Percentiles rank a stretch among this genome's conserved stretches.
phyloP scores from a whole-genome alignment of 1,139 yeast species.

The Lodderomyces elongisporus region DNA sequence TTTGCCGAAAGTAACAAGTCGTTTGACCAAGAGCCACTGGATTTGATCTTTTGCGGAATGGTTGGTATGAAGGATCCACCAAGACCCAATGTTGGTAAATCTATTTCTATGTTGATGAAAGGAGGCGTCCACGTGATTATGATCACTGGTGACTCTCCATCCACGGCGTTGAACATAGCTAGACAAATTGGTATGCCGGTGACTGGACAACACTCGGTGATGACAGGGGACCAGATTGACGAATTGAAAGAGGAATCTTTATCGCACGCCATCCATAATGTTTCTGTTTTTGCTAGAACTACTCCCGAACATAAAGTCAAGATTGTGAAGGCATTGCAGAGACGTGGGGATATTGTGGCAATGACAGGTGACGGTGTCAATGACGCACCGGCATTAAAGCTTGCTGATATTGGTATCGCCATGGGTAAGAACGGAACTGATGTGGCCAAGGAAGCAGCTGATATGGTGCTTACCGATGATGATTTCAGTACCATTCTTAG shows the following conservation, averaged over 20 bases:
- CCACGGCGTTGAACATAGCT: slow-evolving; percentile 90
- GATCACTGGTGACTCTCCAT: slow-evolving; percentile 96
- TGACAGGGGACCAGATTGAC: slow-evolving; percentile 83
- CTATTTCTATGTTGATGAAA: slow-evolving; percentile 68
- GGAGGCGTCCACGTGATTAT: slow-evolving; percentile 95
- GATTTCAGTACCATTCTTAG: slow-evolving; percentile 88
- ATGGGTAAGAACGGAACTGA: slow-evolving; percentile 98
- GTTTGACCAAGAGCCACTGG: slow-evolving; percentile 37
- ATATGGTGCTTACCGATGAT: slow-evolving; percentile 95
- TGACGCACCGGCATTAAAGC: slow-evolving; percentile 97
- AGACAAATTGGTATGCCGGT: slow-evolving; percentile 89
- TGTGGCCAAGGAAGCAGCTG: slow-evolving; percentile 98
- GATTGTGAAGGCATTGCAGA: slow-evolving; percentile 86
- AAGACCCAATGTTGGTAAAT: slow-evolving; percentile 70
- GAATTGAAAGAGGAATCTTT: slow-evolving; percentile 63
- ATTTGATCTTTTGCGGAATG: slow-evolving; percentile 73
- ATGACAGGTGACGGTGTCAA: slow-evolving; percentile 99
- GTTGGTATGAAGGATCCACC: slow-evolving; percentile 98
- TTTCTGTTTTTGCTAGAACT: slow-evolving; percentile 91
- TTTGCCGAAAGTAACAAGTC: slow-evolving; percentile 54
- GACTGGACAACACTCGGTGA: slow-evolving; percentile 57
- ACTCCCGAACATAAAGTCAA: slow-evolving; percentile 94
- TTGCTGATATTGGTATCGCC: slow-evolving; percentile 95
- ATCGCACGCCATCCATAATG: slow-evolving; percentile 69
- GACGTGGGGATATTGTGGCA: slow-evolving; percentile 92